Evolutionary conservation across 441 rosid species (phyloP), one percentile per base, ranked within the genome.

Genomic region (Croton setiger): DNA sequence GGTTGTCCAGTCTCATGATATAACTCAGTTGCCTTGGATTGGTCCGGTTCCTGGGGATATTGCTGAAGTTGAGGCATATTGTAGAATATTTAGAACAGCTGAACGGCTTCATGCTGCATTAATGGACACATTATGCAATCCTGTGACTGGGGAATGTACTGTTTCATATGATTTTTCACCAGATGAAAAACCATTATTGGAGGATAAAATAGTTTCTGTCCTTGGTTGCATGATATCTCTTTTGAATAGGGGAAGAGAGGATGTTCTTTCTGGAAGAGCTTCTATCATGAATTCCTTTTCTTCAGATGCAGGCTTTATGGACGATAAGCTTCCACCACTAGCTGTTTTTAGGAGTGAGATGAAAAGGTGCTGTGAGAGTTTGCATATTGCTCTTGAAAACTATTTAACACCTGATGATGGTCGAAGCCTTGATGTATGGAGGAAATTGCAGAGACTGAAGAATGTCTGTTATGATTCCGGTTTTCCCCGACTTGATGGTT

Each of bases 11-110:
- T 83, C 94, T 54, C 82, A 77, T 7, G 98, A 87, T 78, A 67
- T 56, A 2, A 83, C 94, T 13, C 88, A 85, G 81, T 71, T 84
- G 80, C 92, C 82, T 36, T 88, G 99, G 99, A 74, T 84, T 57
- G 99, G 99, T 74, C 99, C 98, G 17, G 79, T 95, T 70, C 98
- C 99, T 54, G 98, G 99, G 18, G 99, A 94, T 67, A 92, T 94
- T 71, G 94, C 99, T 57, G 99, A 94, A 81, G 85, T 94, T 37
- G 98, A 95, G 82, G 97, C 99, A 17, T 95, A 92, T 70, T 95
- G 99, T 81, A 85, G 99, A 72, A 90, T 92, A 45, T 95, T 95
- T 62, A 85, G 98, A 82, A 84, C 96, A 15, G 90, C 96, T 15
- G 98, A 95, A 80, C 67, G 82, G 73, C 88, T 92, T 20, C 97